Base-by-base conservation (phyloP, 305 asterid species). In the Lippia alba region DNA sequence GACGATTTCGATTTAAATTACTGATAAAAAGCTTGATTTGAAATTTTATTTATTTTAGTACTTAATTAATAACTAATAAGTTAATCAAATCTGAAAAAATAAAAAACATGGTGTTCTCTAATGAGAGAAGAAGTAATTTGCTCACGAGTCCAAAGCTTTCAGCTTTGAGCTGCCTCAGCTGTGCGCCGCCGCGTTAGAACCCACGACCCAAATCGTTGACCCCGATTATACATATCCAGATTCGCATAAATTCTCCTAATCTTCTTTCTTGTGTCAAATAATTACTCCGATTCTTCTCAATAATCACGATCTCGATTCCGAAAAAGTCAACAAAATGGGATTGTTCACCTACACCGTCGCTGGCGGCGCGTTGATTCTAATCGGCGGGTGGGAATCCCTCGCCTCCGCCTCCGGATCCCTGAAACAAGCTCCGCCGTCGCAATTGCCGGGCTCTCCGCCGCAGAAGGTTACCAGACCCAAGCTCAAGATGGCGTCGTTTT, bases 351-450 rank as follows among this genome's bases (percentile, higher is more conserved):
- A 89, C 79, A 78, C 93, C 3, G 57, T 91, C 2, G 91, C 91
- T 80, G 99, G 96, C 71, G 91, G 89, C 44, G 86, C 88, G 32
- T 71, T 91, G 32, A 78, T 91, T 53, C 70, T 85, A 1, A 80
- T 94, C 84, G 99, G 99, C 62, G 89, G 84, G 62, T 88, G 91
- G 88, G 97, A 94, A 57, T 83, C 93, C 10, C 69, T 89, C 63
- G 6, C 77, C 15, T 76, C 85, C 73, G 76, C 90, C 63, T 34
- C 77, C 18, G 79, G 74, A 44, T 66, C 84, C 36, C 71, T 78
- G 45, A 69, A 46, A 10, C 59, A 40, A 64, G 54, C 32, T 36
- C 68, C 78, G 39, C 65, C 86, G 14, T 58, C 79, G 66, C 74
- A 46, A 17, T 69, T 74, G 66, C 77, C 78, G 19, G 67, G 64